These are phyloP conservation scores for Delitschia confertaspora DNA, from an alignment of 495 filamentous ascomycete genomes.

Conservation along the genomic window DNA sequence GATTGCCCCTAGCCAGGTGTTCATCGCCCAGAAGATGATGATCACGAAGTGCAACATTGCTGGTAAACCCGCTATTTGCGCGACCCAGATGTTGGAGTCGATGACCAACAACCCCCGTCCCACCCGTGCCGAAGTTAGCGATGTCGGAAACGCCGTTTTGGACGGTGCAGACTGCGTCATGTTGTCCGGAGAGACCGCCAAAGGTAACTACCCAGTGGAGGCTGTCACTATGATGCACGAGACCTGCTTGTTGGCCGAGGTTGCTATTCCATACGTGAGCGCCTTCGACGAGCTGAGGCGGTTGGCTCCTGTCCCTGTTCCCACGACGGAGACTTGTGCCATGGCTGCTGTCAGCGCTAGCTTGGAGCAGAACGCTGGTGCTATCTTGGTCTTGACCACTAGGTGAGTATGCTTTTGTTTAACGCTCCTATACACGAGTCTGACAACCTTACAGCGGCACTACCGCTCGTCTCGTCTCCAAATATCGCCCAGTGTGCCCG, in stretches of 20 bases:
- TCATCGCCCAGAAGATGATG: conserved; percentile 99
- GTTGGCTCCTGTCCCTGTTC: conserved; percentile 69
- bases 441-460: conserved; percentile 50
- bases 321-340: conserved; percentile 81
- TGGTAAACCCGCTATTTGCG: conserved; percentile 96
- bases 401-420: conserved; percentile 44
- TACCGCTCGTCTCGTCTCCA: conserved; percentile 88
- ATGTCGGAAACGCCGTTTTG: conserved; percentile 95
- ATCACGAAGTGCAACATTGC: conserved; percentile 99
- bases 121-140: conserved; percentile 93
- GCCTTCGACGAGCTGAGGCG: conserved; percentile 91
- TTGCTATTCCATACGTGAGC: conserved; percentile 90
- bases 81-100: conserved; percentile 88
- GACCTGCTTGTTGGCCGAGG: conserved; percentile 90
- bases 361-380: conserved; percentile 90
- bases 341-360: conserved; percentile 93
- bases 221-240: conserved; percentile 96
- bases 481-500: conserved; percentile 96
- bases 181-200: conserved; percentile 97
- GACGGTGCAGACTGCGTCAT: conserved; percentile 99
- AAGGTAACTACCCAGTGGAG: conserved; percentile 88
- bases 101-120: conserved; percentile 99
- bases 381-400: conserved; percentile 89
- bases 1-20: conserved; percentile 96
- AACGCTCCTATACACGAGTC: not conserved